Base-by-base conservation (phyloP, 108 stramenopile species). In the Nitzschia sp. region DNA sequence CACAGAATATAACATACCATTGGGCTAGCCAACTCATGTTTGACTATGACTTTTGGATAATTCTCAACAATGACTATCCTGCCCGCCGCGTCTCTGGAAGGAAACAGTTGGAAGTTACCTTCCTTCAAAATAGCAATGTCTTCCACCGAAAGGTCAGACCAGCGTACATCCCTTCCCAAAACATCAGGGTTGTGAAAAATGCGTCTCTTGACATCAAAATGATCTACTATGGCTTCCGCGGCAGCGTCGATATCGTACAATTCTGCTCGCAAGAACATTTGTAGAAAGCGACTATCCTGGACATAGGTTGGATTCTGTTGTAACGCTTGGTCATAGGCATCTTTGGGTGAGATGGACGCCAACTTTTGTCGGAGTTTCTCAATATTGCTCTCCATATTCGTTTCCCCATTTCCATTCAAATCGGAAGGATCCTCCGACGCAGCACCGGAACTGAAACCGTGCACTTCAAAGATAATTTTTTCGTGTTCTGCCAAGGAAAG, bases 111-210 rank as follows among this genome's bases (percentile, higher is more conserved):
- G 9, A 53, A 19, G 3, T 11, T 12, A 7, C 72, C 72, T 12
- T 19, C 25, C 26, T 59, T 14, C 64, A 73, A 34, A 39, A 44
- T n/a, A 1, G 15, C 29, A 20, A 53, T 38, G 24, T 43, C 57
- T 2, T 58, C 21, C 10, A 0, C 22, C 10, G 38, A 40, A 34
- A 58, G 25, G 12, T 66, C 63, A 10, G 56, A 65, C 14, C 57
- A 29, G 7, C 62, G 60, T 12, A 71, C 53, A 44, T 71, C 70
- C 19, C 72, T 17, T 8, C 34, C 63, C 42, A 65, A 37, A 19
- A 65, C 53, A 10, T 79, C 70, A 25, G 53, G 21, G 19, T 52
- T 17, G 41, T 73, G 73, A 57, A 74, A 81, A 8, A 74, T 21
- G 26, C 66, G 65, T 15, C 43, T 38, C 40, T 73, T 73, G 14